Conservation (phyloP, 2,329 filamentous ascomycete genomes). For the Colletotrichum karsti region DNA sequence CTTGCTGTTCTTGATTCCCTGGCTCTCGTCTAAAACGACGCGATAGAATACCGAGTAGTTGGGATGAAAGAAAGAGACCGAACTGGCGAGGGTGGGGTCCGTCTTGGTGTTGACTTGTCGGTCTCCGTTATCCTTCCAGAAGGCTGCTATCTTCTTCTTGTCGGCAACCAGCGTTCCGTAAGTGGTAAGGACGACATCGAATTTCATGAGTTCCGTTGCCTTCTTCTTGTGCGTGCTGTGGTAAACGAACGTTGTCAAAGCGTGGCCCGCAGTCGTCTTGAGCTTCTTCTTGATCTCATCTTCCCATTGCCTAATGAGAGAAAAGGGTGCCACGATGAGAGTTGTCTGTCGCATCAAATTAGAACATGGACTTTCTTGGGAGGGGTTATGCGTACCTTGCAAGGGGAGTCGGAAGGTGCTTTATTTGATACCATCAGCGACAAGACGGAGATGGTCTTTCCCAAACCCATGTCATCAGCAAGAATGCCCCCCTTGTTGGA, state of each 20-base stretch:
- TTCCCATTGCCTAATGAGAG: slow-evolving; percentile 85
- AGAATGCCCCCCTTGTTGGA: slow-evolving; percentile 81
- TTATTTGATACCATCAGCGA: slow-evolving; percentile 77
- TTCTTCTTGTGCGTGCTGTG: slow-evolving; percentile 66
- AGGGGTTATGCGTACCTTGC: too few relatives aligned
- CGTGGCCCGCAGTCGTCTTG: slow-evolving; percentile 61
- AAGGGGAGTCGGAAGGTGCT: slow-evolving; percentile 53
- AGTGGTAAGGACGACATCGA: slow-evolving; percentile 82
- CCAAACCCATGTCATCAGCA: slow-evolving; percentile 84
- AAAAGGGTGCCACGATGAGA: slow-evolving; percentile 83
- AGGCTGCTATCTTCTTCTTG: slow-evolving; percentile 61
- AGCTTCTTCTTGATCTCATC: slow-evolving; percentile 80
- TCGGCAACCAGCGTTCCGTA: slow-evolving; percentile 78
- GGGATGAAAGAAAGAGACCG: slow-evolving; percentile 68
- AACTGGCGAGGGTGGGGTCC: slow-evolving; percentile 42
- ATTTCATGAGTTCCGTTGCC: slow-evolving; percentile 69
- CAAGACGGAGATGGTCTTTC: slow-evolving; percentile 85
- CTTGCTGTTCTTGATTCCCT: slow-evolving; percentile 80
- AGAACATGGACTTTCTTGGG: background rate
- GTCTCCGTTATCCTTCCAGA: slow-evolving; percentile 51
- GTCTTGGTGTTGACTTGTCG: slow-evolving; percentile 46
- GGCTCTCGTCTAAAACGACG: slow-evolving; percentile 81
- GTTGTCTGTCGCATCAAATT: slow-evolving; percentile 64
- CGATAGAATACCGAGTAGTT: slow-evolving; percentile 69
- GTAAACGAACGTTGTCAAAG: slow-evolving; percentile 72